Conservation (phyloP, 805 yeast species). For the Candida arabinofermentans region DNA sequence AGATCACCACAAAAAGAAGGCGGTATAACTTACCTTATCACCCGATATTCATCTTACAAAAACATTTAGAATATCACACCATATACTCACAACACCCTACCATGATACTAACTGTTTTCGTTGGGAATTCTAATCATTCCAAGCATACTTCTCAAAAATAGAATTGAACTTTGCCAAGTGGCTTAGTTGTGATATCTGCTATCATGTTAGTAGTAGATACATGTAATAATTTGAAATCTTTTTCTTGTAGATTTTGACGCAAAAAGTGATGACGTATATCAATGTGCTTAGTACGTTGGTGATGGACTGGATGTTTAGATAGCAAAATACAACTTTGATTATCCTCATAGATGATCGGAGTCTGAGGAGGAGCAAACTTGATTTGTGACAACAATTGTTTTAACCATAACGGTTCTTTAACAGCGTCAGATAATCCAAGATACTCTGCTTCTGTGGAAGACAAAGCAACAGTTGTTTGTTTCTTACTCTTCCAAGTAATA, state of each 20-base stretch:
- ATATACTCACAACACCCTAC: too few species aligned
- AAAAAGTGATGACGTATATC: slow-evolving; percentile 1
- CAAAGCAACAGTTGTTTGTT: slow-evolving; percentile 12
- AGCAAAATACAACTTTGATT: slow-evolving; percentile 3
- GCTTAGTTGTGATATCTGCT: too few species aligned
- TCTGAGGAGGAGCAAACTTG: not conserved
- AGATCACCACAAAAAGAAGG: too few species aligned
- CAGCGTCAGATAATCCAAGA: slow-evolving; percentile 7
- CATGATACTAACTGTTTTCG: too few species aligned
- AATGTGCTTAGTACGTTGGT: slow-evolving; percentile 2
- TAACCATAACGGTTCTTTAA: slow-evolving; percentile 10
- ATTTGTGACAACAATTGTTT: slow-evolving; percentile 6
- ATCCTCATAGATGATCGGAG: slow-evolving; percentile 4
- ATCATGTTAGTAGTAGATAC: not conserved
- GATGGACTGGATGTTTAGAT: slow-evolving; percentile 3
- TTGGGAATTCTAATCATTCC: too few species aligned
- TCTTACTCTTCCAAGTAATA: slow-evolving; percentile 17
- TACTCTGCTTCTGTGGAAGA: slow-evolving; percentile 17
- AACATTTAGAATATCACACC: too few species aligned
- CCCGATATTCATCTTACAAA: too few species aligned
- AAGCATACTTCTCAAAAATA: too few species aligned
- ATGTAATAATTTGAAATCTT: not conserved
- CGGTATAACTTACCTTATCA: too few species aligned
- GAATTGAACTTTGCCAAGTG: too few species aligned
- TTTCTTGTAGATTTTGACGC: not conserved